A percentile compares a stretch with the other conserved stretches of the same genome.
Conservation (phyloP, 148 eudicot species). For the Camellia japonica region DNA sequence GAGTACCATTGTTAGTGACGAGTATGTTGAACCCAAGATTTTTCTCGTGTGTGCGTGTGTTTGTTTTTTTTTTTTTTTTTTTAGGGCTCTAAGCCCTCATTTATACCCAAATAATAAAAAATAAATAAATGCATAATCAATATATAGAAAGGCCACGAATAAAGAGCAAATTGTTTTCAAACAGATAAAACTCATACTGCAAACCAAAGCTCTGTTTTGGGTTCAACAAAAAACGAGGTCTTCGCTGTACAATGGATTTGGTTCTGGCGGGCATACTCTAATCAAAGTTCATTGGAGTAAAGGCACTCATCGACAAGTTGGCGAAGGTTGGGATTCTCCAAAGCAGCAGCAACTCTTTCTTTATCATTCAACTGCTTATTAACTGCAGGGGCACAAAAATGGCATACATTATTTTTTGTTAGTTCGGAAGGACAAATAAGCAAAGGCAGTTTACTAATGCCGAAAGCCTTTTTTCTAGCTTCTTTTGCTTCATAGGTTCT, state of each 20-base stretch:
- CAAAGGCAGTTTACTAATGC: not conserved
- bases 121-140: too few species aligned
- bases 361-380: conserved; percentile 94
- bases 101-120: too few species aligned
- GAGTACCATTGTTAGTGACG: too few species aligned
- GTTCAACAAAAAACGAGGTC: not conserved
- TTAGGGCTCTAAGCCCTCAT: too few species aligned
- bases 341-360: conserved; percentile 87
- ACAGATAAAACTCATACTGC: not conserved
- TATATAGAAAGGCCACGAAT: too few species aligned
- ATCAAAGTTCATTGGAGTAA: conserved; percentile 55
- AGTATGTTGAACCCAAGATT: too few species aligned
- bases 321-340: conserved; percentile 78
- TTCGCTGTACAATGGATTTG: conserved; percentile 17
- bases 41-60: too few species aligned
- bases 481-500: not conserved
- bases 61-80: too few species aligned
- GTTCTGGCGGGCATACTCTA: conserved; percentile 14
- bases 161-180: too few species aligned
- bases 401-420: not conserved
- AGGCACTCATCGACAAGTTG: conserved; percentile 90
- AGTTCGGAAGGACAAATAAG: not conserved
- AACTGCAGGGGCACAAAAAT: conserved; percentile 40
- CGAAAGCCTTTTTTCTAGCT: not conserved
- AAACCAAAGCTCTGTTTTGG: not conserved